Percentiles rank a stretch among this genome's conserved stretches.
These are phyloP conservation scores for Fraxinus excelsior DNA, from an alignment of 257 asterid genomes.

Conservation along the genomic window DNA sequence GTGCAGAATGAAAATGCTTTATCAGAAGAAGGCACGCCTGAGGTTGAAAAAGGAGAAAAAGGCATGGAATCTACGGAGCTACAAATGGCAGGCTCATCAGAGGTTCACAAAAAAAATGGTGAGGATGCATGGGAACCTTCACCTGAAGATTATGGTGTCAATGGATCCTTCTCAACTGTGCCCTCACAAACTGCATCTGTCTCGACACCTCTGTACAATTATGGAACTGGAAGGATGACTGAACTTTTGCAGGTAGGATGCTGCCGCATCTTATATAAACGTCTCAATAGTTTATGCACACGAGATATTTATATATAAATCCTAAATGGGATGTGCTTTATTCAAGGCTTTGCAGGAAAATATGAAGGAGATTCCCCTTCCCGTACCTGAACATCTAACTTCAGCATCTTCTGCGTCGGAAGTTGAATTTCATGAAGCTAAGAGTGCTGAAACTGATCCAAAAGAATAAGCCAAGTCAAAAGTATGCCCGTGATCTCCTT, in stretches of 20 bases:
- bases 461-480: neutral
- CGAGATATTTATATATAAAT: neutral
- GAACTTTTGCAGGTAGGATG: slow-evolving; percentile 17
- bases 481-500: neutral
- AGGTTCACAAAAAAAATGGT: slow-evolving; percentile 15
- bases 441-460: neutral
- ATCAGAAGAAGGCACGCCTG: slow-evolving; percentile 12
- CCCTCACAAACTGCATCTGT: neutral
- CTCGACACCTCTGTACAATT: slow-evolving; percentile 6
- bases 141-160: neutral
- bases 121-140: neutral
- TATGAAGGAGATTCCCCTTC: slow-evolving; percentile 4
- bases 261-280: neutral
- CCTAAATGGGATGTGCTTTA: neutral
- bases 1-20: slow-evolving; percentile 26
- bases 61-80: slow-evolving; percentile 6
- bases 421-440: neutral
- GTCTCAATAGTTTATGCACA: neutral
- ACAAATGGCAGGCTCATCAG: slow-evolving; percentile 28
- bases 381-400: neutral
- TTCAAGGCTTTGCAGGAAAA: slow-evolving; percentile 23
- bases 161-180: neutral
- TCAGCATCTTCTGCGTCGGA: neutral
- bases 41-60: slow-evolving; percentile 7
- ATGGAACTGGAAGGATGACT: slow-evolving; percentile 13